phyloP scores from a whole-genome alignment of 2,329 filamentous ascomycete species.

The Penicillium polonicum region DNA sequence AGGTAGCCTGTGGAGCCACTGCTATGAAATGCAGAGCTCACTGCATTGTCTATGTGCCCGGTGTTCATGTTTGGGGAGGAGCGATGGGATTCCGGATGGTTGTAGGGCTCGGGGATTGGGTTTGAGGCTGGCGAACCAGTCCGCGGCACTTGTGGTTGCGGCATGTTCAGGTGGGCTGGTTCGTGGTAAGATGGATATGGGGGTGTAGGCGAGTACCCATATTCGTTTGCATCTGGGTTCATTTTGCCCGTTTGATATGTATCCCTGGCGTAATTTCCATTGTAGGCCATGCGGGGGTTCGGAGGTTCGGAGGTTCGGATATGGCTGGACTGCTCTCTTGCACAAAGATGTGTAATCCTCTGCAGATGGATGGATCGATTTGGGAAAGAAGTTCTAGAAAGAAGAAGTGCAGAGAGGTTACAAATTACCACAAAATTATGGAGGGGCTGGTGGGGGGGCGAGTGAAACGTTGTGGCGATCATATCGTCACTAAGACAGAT shows the following conservation, averaged over 20 bases:
- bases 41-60: constrained; percentile 55
- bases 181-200: constrained; percentile 36
- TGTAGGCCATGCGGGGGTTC: constrained; percentile 41
- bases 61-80: constrained; percentile 17
- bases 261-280: constrained; percentile 40
- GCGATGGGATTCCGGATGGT: constrained; percentile 17
- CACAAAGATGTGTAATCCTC: neutral
- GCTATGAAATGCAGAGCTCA: constrained; percentile 56
- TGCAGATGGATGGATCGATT: neutral
- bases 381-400: neutral
- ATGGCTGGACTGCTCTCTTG: neutral
- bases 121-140: constrained; percentile 22
- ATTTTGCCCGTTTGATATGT: constrained; percentile 29
- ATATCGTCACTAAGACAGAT: constrained; percentile 1
- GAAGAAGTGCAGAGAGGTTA: neutral
- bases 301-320: neutral
- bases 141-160: constrained; percentile 34
- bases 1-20: constrained; percentile 52
- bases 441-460: constrained; percentile 14
- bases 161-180: constrained; percentile 36
- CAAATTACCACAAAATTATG: constrained; percentile 2
- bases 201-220: constrained; percentile 28
- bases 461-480: constrained; percentile 23
- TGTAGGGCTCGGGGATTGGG: constrained; percentile 3
- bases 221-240: constrained; percentile 25